Percentiles rank a stretch among this genome's conserved stretches.
These are phyloP conservation scores for Chenopodium formosanum DNA, from an alignment of 148 eudicot species.

Conservation along the genomic window DNA sequence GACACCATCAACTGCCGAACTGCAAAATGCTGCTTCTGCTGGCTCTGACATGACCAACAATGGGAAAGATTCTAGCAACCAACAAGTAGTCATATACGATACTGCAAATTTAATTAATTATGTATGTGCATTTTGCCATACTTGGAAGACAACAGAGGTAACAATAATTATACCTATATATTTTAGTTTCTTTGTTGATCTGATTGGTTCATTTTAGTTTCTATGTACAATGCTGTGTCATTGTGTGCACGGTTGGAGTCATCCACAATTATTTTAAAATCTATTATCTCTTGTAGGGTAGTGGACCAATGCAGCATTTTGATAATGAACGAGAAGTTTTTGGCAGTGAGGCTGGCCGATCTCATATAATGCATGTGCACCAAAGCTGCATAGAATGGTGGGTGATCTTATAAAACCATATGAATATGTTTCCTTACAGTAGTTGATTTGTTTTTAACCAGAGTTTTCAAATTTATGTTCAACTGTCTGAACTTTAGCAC, in stretches of 20 bases:
- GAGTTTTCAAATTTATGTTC: too few relatives aligned
- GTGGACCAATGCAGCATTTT: conserved; percentile 74
- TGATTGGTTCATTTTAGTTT: background rate
- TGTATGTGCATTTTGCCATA: conserved; percentile 72
- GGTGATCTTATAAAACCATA: conserved; percentile 18
- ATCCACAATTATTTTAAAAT: background rate
- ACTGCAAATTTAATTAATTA: conserved; percentile 27
- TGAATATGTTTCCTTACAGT: background rate
- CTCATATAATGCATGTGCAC: conserved; percentile 63
- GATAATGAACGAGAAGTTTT: conserved; percentile 60
- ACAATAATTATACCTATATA: conserved; percentile 5
- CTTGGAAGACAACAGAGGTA: conserved; percentile 53
- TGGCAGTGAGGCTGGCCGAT: conserved; percentile 39
- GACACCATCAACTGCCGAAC: conserved; percentile 9
- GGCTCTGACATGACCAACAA: conserved; percentile 23
- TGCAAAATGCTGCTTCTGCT: conserved; percentile 13
- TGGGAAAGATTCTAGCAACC: conserved; percentile 21
- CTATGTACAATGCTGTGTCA: background rate
- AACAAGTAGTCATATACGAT: conserved; percentile 8
- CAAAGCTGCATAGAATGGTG: conserved; percentile 81
- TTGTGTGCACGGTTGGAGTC: background rate
- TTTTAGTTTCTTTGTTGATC: background rate
- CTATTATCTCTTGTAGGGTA: conserved; percentile 40
- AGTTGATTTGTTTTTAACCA: too few relatives aligned
- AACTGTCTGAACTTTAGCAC: too few relatives aligned